Conservation (phyloP, 441 rosid genomes). For the Capsella rubella region DNA sequence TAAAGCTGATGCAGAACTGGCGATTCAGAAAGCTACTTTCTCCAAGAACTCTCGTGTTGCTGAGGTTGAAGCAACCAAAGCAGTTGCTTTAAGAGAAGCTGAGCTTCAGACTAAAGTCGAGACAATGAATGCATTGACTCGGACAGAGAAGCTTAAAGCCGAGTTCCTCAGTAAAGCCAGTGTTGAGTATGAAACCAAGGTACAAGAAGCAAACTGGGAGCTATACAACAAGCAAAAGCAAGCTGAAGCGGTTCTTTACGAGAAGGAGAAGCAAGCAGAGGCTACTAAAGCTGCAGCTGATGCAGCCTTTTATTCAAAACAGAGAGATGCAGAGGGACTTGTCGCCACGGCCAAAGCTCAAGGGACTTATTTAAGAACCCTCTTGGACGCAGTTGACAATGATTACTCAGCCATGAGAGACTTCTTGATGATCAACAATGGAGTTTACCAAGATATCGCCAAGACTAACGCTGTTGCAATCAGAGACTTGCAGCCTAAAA, state of each 20-base stretch:
- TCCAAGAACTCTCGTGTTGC: constrained; percentile 47
- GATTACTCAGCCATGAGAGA: constrained; percentile 62
- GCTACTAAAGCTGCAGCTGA: constrained; percentile 48
- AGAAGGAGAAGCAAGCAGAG: no score
- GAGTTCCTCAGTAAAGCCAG: constrained; percentile 45
- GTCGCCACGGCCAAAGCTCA: constrained; percentile 63
- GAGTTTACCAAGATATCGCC: constrained; percentile 45
- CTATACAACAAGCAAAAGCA: no score
- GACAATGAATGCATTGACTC: constrained; percentile 62
- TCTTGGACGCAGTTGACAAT: constrained; percentile 57
- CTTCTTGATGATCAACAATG: constrained; percentile 58
- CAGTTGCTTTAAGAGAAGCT: constrained; percentile 64
- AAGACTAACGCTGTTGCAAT: not conserved
- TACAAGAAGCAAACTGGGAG: constrained; percentile 16
- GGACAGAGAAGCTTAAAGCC: constrained; percentile 68
- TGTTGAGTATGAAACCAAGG: constrained; percentile 64
- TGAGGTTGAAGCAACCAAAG: constrained; percentile 40
- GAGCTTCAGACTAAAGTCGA: constrained; percentile 70
- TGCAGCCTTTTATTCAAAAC: constrained; percentile 60
- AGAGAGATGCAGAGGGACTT: constrained; percentile 69
- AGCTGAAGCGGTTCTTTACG: no score
- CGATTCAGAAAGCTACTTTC: constrained; percentile 63
- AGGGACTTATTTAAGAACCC: constrained; percentile 58
- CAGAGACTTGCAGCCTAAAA: constrained; percentile 11
- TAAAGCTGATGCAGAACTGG: constrained; percentile 60